phyloP scores from a whole-genome alignment of 2,329 filamentous ascomycete species.

The Nemania sp. region DNA sequence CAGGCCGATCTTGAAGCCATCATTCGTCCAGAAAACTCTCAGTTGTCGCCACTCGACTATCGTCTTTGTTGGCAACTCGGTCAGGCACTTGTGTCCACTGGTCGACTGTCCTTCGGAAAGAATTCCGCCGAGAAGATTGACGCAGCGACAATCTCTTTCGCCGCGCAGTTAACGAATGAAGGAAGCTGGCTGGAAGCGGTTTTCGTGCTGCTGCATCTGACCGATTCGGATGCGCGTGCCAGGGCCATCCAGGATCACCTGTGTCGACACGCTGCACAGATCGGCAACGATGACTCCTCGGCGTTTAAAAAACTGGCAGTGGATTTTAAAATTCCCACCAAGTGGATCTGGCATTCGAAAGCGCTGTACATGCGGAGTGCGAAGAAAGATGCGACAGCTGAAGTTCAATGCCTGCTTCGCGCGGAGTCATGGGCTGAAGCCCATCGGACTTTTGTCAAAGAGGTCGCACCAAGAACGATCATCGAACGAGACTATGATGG shows the following conservation, averaged over 20 bases:
- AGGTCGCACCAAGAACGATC: slow-evolving; percentile 80
- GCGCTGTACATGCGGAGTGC: slow-evolving; percentile 79
- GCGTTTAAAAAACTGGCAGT: slow-evolving; percentile 64
- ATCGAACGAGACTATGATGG: slow-evolving; percentile 79
- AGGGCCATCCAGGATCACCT: slow-evolving; percentile 74
- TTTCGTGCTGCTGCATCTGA: slow-evolving; percentile 81
- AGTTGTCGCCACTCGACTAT: slow-evolving; percentile 73
- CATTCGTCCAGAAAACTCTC: slow-evolving; percentile 75
- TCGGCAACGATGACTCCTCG: slow-evolving; percentile 62
- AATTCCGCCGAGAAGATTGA: slow-evolving; percentile 66
- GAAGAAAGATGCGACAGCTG: slow-evolving; percentile 67
- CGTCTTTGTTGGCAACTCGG: slow-evolving; percentile 86
- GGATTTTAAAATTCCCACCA: slow-evolving; percentile 70
- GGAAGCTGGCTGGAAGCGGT: slow-evolving; percentile 71
- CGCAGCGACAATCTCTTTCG: slow-evolving; percentile 67
- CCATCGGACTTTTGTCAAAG: slow-evolving; percentile 77
- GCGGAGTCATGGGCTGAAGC: slow-evolving; percentile 79
- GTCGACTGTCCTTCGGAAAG: slow-evolving; percentile 57
- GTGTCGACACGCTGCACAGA: slow-evolving; percentile 69
- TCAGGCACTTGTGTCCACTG: slow-evolving; percentile 62
- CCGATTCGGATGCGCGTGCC: slow-evolving; percentile 63
- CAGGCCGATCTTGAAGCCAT: slow-evolving; percentile 67
- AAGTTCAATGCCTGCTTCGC: slow-evolving; percentile 79
- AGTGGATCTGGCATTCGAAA: slow-evolving; percentile 87
- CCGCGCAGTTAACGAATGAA: slow-evolving; percentile 64